Base-by-base conservation (phyloP, 1,284 basidiomycete species). In the Butyriboletus regius region DNA sequence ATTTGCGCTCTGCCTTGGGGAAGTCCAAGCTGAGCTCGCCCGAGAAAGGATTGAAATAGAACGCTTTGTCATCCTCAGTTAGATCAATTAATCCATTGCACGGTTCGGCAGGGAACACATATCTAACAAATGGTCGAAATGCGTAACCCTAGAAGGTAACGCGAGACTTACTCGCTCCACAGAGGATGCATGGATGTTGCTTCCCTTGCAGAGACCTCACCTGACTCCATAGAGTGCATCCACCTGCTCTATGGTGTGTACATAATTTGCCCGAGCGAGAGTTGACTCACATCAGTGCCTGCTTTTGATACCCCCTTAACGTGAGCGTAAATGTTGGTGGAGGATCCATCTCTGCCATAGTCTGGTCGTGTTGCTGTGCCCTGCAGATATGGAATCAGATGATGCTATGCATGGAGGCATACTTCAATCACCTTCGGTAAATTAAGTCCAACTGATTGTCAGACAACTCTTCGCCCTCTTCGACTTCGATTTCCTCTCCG, bases 1-100 rank as follows among this genome's bases (percentile, higher is more conserved):
- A 85, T 51, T 81, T 83, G 42, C 81, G 78, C 60, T 92, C 85
- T 0, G 88, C 83, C 56, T 77, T 84, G 0, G 94, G 95, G 57
- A 97, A 94, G 15, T 85, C 76, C 28, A 97, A 72, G 58, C 85
- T 91, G 38, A 98, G 73, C 65, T 98, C 92, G n/a, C 95, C 93
- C n/a, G 91, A 91, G 64, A 91, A 92, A 2, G 89, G 81, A 57
- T 91, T 93, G 73, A 88, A 91, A 67, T 91, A 95, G 64, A 95
- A 94, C 0, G 72, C 71, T 46, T 67, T 73, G 12, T 88, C 84
- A 35, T 88, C 83, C 13, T 72, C 76, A 3, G 85, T 87, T 13
- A 88, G 68, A 62, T 89, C 86, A 42, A 88, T 82, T 26, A 79
- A 66, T 24, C 73, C 74, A 24, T 73, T 57, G 22, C 63, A 64